Percentiles rank a stretch among this genome's conserved stretches.
Evolutionary conservation across 2,329 filamentous ascomycete genomes (phyloP).

Genomic region (Phialophora expanda): DNA sequence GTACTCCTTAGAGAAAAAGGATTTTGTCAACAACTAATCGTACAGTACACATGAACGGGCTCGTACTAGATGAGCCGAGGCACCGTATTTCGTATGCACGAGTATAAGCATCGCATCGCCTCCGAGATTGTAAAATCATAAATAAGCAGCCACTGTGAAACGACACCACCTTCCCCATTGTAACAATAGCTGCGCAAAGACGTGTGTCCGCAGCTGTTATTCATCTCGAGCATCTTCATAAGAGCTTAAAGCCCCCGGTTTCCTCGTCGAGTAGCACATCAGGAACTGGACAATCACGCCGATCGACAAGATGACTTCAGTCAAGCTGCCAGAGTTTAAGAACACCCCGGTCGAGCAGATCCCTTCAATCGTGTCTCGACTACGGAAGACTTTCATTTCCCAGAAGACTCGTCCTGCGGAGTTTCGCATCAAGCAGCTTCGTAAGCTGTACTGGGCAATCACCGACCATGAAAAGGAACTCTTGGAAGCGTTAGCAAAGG

Average conservation of each 20-base stretch:
- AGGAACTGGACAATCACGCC: background rate
- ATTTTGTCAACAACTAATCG: background rate
- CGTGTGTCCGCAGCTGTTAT: background rate
- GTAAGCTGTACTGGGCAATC: conserved; percentile 92
- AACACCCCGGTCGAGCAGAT: conserved; percentile 71
- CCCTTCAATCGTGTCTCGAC: conserved; percentile 61
- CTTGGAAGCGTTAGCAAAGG: conserved; percentile 73
- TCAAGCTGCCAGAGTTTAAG: conserved; percentile 56
- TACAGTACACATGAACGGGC: background rate
- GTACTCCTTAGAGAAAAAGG: too few species aligned
- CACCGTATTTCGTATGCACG: background rate
- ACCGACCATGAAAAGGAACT: conserved; percentile 77
- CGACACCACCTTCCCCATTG: too few species aligned
- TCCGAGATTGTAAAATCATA: background rate
- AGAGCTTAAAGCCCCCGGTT: background rate
- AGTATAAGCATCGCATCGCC: background rate
- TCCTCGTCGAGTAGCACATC: background rate
- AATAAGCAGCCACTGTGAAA: background rate
- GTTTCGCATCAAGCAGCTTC: conserved; percentile 83
- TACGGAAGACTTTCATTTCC: conserved; percentile 73
- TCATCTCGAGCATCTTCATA: background rate
- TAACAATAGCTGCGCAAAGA: too few species aligned
- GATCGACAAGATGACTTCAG: conserved; percentile 41
- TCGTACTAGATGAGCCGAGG: background rate
- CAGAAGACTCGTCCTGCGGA: conserved; percentile 82